A percentile compares a stretch with the other conserved stretches of the same genome.
Conservation (phyloP, 108 stramenopile species). For the Cyclotella sp. region DNA sequence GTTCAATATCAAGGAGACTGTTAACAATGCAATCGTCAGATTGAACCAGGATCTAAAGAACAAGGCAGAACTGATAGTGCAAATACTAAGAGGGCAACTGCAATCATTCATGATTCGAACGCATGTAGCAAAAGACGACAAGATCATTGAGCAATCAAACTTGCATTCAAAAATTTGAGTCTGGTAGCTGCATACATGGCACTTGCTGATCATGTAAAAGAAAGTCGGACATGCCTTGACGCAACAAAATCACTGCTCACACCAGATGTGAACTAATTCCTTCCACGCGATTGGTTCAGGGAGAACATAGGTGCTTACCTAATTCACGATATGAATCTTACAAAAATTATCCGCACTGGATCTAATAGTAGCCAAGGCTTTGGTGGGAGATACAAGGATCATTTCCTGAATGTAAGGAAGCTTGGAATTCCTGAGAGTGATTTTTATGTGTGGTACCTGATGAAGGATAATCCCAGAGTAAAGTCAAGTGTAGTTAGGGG, state of each 20-base stretch:
- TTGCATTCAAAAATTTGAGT: slow-evolving; percentile 4
- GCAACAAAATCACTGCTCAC: slow-evolving; percentile 2
- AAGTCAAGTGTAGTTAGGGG: not conserved
- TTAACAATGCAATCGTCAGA: too few species aligned
- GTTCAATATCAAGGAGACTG: too few species aligned
- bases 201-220: too few species aligned
- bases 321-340: slow-evolving; percentile 1
- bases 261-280: not conserved
- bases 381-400: not conserved
- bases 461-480: not conserved
- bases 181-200: slow-evolving; percentile 6
- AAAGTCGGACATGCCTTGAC: not conserved
- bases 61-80: too few species aligned
- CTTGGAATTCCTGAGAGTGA: not conserved
- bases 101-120: slow-evolving; percentile 2
- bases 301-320: slow-evolving; percentile 11
- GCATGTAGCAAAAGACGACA: not conserved
- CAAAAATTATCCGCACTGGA: slow-evolving; percentile 5
- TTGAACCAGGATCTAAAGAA: too few species aligned
- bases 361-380: not conserved
- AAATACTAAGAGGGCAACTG: not conserved
- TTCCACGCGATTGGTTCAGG: not conserved
- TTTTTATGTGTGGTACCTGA: slow-evolving; percentile 1
- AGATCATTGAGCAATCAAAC: slow-evolving; percentile 4
- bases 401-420: not conserved